phyloP scores from a whole-genome alignment of 768 basidiomycete genomes.

The Podaxis sp. region DNA sequence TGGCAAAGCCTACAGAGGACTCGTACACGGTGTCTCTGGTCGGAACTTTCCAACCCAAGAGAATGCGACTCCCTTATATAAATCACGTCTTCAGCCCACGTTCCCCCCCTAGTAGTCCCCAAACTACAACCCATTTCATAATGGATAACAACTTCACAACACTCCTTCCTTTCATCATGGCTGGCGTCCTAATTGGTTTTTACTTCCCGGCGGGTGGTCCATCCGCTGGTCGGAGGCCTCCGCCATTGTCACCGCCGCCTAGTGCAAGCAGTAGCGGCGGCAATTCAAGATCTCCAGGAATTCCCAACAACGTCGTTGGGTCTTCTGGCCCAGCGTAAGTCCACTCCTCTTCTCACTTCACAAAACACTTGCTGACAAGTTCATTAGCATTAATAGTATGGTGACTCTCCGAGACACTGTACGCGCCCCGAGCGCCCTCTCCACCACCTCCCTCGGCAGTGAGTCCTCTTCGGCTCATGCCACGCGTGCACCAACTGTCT shows the following conservation, averaged over 20 bases:
- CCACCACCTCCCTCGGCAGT: constrained; percentile 4
- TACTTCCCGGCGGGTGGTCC: not conserved
- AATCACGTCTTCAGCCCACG: not conserved
- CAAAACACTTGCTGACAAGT: not conserved
- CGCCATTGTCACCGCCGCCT: not conserved
- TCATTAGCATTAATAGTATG: not conserved
- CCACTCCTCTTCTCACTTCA: not conserved
- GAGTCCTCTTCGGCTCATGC: not conserved
- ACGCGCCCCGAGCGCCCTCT: not conserved
- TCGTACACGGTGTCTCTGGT: too few relatives aligned
- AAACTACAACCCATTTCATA: not conserved
- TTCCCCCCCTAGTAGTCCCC: not conserved
- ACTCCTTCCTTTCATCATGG: not conserved
- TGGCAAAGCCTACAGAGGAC: too few relatives aligned
- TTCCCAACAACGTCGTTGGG: not conserved
- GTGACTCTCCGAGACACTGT: not conserved
- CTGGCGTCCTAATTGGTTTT: not conserved
- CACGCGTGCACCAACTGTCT: not conserved
- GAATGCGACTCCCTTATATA: not conserved
- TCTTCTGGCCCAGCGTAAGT: not conserved
- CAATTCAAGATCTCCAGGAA: not conserved
- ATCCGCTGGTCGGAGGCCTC: too few relatives aligned
- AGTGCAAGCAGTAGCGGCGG: not conserved
- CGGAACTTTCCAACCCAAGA: too few relatives aligned
- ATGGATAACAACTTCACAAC: not conserved